These are phyloP conservation scores for Aspergillus novoparasiticus DNA, from an alignment of 2,329 filamentous ascomycete genomes.

Conservation along the genomic window DNA sequence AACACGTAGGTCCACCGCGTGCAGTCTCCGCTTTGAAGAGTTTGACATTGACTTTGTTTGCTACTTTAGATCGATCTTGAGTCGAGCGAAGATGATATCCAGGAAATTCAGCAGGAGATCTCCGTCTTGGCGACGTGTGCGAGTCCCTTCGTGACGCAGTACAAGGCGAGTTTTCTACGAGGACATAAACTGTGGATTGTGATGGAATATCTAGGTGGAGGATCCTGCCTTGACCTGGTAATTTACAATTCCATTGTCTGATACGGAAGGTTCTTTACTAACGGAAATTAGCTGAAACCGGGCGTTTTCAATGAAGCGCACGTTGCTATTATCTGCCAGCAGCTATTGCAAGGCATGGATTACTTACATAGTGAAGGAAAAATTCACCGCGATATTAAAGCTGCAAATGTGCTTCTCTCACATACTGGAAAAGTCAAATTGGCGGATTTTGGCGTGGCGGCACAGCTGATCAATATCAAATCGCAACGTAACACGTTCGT, in stretches of 20 bases:
- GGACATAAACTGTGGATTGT: conserved; percentile 99
- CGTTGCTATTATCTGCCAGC: conserved; percentile 91
- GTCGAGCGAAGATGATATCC: conserved; percentile 96
- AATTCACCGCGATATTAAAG: conserved; percentile 96
- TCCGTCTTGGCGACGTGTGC: conserved; percentile 92
- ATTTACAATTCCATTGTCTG: neutral
- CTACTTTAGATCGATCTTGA: conserved; percentile 85
- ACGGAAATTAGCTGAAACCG: conserved; percentile 71
- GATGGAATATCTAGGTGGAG: conserved; percentile 96
- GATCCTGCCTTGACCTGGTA: conserved; percentile 92
- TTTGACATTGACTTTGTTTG: conserved; percentile 7
- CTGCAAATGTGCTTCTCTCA: conserved; percentile 92
- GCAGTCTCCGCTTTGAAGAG: neutral
- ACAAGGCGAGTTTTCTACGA: conserved; percentile 93
- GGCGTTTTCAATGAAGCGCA: conserved; percentile 85
- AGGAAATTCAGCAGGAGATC: conserved; percentile 97
- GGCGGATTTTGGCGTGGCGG: conserved; percentile 95
- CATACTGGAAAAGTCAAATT: conserved; percentile 89
- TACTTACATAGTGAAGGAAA: conserved; percentile 94
- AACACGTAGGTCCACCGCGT: conserved; percentile 69
- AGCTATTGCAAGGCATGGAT: conserved; percentile 84
- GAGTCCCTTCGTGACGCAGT: conserved; percentile 91
- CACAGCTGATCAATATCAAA: conserved; percentile 95
- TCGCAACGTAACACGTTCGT: conserved; percentile 97
- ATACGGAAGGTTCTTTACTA: neutral